Conservation (phyloP, 2,329 filamentous ascomycete species). For the Coniosporium uncinatum region DNA sequence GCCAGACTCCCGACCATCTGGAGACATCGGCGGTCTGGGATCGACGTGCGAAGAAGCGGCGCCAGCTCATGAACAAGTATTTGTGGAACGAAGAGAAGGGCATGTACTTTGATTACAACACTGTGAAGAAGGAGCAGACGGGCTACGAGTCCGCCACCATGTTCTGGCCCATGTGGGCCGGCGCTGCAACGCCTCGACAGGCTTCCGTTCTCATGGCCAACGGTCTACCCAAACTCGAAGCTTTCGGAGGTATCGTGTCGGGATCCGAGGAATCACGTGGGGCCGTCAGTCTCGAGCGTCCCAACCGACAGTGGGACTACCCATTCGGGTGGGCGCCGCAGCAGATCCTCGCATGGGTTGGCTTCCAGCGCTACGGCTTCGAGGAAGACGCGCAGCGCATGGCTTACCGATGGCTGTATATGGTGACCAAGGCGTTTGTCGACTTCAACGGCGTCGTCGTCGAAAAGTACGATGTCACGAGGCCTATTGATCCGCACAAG, state of each 20-base stretch:
- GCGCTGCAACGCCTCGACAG: conserved; percentile 78
- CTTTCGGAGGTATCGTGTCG: conserved; percentile 79
- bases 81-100: conserved; percentile 89
- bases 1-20: conserved; percentile 57
- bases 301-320: conserved; percentile 98
- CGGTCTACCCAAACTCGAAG: conserved; percentile 84
- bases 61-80: conserved; percentile 84
- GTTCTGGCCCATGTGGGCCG: conserved; percentile 97
- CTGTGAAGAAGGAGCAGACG: conserved; percentile 71
- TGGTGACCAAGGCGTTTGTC: conserved; percentile 98
- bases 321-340: conserved; percentile 98
- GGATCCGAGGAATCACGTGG: conserved; percentile 90
- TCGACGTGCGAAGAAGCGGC: conserved; percentile 77
- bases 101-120: conserved; percentile 99
- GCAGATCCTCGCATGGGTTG: conserved; percentile 97
- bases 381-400: conserved; percentile 83
- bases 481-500: conserved; percentile 83
- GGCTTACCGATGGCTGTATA: conserved; percentile 95
- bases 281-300: conserved; percentile 69
- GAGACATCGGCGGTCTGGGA: conserved; percentile 90
- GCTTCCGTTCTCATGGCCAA: conserved; percentile 77
- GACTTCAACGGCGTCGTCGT: conserved; percentile 98
- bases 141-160: conserved; percentile 90
- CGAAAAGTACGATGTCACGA: conserved; percentile 97
- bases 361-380: conserved; percentile 87